Evolutionary conservation across 116 monocot species (phyloP), one percentile per base, ranked within the genome.

Genomic region (Zostera marina): DNA sequence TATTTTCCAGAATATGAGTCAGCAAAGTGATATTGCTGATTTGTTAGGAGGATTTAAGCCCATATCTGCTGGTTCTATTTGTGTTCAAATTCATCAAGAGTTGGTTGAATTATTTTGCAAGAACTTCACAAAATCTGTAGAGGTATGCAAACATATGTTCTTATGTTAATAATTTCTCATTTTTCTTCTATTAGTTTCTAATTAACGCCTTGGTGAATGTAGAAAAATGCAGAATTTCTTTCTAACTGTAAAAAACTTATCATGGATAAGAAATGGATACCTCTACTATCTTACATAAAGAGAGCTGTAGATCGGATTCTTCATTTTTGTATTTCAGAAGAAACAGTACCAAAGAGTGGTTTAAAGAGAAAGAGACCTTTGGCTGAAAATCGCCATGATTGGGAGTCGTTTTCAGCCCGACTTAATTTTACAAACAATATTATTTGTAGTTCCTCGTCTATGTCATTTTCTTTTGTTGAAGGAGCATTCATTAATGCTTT

Each of bases 1-100:
- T 56, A 5, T 71, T 4, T 62, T 68, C 41, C 68, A 89, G 96
- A 98, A 98, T 59, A 70, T 98, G 40, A 98, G 96, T 56, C 96
- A 98, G 60, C 96, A 98, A 66, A 98, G 80, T 73, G 96, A 98
- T 72, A 76, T 79, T 69, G 66, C 85, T 62, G 96, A 98, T 77
- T 63, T 98, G 44, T 65, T 98, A 47, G 96, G 96, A 63, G 96
- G 96, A 26, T 98, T 76, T 61, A 98, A 85, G 66, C 96, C 96
- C 42, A 67, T 74, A 54, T 80, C 89, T 83, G 69, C 72, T 48
- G 67, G 72, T 5, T 85, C 74, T 10, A 78, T 86, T 53, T 98
- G 86, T 63, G 51, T 76, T 20, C 86, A 82, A 59, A 69, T 98
- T 66, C 80, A 81, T 70, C 61, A 72, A 16, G 90, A 98, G 66